phyloP scores from a whole-genome alignment of 1,284 basidiomycete species.

The Blastosporella zonata region DNA sequence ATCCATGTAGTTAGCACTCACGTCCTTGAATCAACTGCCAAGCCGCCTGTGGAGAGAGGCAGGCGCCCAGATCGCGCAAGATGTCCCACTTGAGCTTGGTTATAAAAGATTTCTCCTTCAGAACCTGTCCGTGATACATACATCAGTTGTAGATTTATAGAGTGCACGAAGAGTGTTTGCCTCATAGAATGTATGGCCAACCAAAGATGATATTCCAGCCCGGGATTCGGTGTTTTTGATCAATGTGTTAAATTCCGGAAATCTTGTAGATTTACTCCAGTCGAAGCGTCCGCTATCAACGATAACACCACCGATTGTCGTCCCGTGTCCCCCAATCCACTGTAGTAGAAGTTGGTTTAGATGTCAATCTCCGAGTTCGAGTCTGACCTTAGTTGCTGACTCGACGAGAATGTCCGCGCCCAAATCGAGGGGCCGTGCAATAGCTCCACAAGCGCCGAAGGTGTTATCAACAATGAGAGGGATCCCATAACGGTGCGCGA shows the following conservation, averaged over 20 bases:
- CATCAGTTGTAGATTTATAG: not conserved
- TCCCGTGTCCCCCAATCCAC: constrained; percentile 80
- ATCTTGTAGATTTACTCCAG: constrained; percentile 30
- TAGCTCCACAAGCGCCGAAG: constrained; percentile 66
- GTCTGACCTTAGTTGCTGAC: constrained; percentile 12
- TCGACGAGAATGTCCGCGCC: constrained; percentile 70
- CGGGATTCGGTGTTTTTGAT: constrained; percentile 57
- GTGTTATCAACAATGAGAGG: constrained; percentile 81
- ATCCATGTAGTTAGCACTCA: not conserved
- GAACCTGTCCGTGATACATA: constrained; percentile 1
- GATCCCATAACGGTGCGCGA: constrained; percentile 62
- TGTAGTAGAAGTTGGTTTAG: constrained; percentile 31
- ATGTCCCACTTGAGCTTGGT: constrained; percentile 11
- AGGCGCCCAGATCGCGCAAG: constrained; percentile 18
- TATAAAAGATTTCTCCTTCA: constrained; percentile 13
- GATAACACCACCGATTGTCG: constrained; percentile 73
- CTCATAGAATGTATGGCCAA: constrained; percentile 40
- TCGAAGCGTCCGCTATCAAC: constrained; percentile 71
- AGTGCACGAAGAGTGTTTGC: not conserved
- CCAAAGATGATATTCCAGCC: constrained; percentile 51
- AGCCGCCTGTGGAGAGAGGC: constrained; percentile 15
- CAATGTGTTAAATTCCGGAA: constrained; percentile 61
- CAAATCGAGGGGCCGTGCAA: constrained; percentile 62
- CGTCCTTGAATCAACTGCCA: constrained; percentile 19
- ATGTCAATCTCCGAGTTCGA: not conserved